These are phyloP conservation scores for Carex cristatella DNA, from an alignment of 176 grass and related monocot genomes.

Conservation along the genomic window DNA sequence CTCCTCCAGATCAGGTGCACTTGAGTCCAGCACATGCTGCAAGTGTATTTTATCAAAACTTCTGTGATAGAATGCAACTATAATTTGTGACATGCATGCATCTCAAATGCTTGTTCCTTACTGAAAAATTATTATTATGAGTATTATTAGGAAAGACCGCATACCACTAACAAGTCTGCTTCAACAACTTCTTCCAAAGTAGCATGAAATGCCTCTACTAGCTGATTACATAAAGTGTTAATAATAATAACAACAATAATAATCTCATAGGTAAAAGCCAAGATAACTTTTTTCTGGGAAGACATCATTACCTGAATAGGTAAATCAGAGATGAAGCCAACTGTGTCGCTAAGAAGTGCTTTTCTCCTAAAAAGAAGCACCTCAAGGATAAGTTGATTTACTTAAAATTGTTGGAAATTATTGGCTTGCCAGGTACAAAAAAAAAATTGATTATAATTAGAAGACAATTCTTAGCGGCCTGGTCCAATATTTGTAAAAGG, in stretches of 20 bases:
- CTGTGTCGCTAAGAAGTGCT: conserved; percentile 82
- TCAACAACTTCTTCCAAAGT: conserved; percentile 94
- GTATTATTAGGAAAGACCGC: conserved; percentile 21
- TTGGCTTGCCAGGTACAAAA: conserved; percentile 6
- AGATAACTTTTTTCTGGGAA: background rate
- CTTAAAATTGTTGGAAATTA: background rate
- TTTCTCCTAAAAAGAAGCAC: conserved; percentile 55
- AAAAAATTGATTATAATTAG: conserved; percentile 2
- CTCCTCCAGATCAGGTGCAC: conserved; percentile 66
- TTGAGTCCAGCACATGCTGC: conserved; percentile 92
- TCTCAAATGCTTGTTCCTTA: background rate
- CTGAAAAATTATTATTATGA: background rate
- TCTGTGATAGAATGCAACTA: conserved; percentile 2
- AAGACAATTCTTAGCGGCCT: conserved; percentile 6
- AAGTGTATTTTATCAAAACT: conserved; percentile 8
- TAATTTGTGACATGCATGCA: conserved; percentile 15
- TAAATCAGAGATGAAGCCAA: conserved; percentile 97
- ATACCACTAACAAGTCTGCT: conserved; percentile 96
- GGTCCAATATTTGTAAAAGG: background rate
- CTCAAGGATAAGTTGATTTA: conserved; percentile 13
- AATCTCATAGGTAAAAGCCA: background rate
- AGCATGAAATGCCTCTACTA: conserved; percentile 96
- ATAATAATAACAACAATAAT: background rate
- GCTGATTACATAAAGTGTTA: conserved; percentile 29
- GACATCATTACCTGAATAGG: conserved; percentile 70